Percentiles rank a stretch among this genome's conserved stretches.
Evolutionary conservation across 176 grass and related monocot genomes (phyloP).

Genomic region (Cymbopogon citratus): DNA sequence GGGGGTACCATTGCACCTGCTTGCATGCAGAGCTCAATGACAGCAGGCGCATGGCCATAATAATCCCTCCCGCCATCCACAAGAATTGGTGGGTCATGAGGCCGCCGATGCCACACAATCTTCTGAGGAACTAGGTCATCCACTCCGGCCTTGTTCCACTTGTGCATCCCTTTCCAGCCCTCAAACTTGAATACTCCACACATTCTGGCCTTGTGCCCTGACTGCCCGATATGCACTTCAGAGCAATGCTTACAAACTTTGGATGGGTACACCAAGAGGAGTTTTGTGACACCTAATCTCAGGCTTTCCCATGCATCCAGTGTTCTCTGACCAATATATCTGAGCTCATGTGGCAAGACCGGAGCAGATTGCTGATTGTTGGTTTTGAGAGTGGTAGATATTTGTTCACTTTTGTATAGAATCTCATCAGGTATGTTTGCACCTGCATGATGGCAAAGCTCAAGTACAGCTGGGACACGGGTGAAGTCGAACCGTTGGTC

Average conservation of each 20-base stretch:
- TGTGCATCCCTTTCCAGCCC: conserved; percentile 72
- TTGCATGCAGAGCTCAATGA: conserved; percentile 69
- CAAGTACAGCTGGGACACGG: conserved; percentile 64
- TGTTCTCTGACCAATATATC: conserved; percentile 57
- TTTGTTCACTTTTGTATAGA: neutral
- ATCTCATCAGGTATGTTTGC: conserved; percentile 43
- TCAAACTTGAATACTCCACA: conserved; percentile 84
- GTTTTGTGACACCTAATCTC: conserved; percentile 69
- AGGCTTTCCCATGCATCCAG: conserved; percentile 78
- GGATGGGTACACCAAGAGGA: conserved; percentile 76
- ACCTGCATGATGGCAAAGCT: conserved; percentile 88
- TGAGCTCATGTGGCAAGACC: conserved; percentile 31
- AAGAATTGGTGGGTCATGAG: conserved; percentile 75
- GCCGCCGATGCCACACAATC: conserved; percentile 75
- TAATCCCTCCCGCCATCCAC: conserved; percentile 48
- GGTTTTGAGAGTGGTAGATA: neutral
- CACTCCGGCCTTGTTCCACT: conserved; percentile 70
- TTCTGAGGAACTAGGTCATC: conserved; percentile 74
- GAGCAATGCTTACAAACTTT: conserved; percentile 81
- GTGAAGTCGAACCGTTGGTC: conserved; percentile 71
- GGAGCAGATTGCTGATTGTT: conserved; percentile 6
- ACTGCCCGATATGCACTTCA: conserved; percentile 76
- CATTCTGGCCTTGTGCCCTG: conserved; percentile 76
- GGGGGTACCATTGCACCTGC: conserved; percentile 63
- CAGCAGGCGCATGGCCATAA: conserved; percentile 86